phyloP scores from a whole-genome alignment of 164 flowering plant species.

The Amborella trichopoda region DNA sequence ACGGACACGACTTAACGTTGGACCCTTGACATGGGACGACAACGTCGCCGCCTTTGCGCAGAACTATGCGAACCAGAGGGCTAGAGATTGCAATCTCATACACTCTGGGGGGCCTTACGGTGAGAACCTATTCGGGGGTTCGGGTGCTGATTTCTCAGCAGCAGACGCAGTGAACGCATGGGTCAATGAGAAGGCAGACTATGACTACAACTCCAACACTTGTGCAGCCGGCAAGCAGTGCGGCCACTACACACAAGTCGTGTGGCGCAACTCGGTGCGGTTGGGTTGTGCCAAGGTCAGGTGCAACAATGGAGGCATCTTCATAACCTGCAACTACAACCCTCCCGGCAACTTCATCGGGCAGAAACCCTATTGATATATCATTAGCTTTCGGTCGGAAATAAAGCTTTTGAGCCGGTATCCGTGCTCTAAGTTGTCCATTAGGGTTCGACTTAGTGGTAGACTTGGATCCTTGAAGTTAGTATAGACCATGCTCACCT shows the following conservation, averaged over 20 bases:
- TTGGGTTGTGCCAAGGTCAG: constrained; percentile 52
- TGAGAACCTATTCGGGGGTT: constrained; percentile 12
- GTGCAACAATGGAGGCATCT: constrained; percentile 35
- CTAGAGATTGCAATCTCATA: constrained; percentile 8
- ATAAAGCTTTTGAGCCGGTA: no score
- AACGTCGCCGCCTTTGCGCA: constrained; percentile 13
- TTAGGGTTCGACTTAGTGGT: no score
- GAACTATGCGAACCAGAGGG: constrained; percentile 11
- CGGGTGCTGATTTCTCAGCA: constrained; percentile 1
- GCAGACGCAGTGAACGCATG: constrained; percentile 10
- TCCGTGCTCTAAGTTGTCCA: no score
- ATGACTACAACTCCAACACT: constrained; percentile 11
- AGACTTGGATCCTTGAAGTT: no score
- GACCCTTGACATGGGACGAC: constrained; percentile 13
- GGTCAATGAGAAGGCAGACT: constrained; percentile 9
- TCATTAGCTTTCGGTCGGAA: no score
- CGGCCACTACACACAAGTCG: constrained; percentile 70
- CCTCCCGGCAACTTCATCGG: constrained; percentile 73
- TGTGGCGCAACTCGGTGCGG: constrained; percentile 34
- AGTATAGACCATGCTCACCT: no score
- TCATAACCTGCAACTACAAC: constrained; percentile 58
- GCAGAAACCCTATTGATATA: constrained; percentile 56
- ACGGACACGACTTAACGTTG: constrained; percentile 8
- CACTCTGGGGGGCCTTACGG: constrained; percentile 14
- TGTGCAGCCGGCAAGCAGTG: constrained; percentile 18